Conservation (phyloP, 306 rosid genomes). For the Pyrus pyrifolia region DNA sequence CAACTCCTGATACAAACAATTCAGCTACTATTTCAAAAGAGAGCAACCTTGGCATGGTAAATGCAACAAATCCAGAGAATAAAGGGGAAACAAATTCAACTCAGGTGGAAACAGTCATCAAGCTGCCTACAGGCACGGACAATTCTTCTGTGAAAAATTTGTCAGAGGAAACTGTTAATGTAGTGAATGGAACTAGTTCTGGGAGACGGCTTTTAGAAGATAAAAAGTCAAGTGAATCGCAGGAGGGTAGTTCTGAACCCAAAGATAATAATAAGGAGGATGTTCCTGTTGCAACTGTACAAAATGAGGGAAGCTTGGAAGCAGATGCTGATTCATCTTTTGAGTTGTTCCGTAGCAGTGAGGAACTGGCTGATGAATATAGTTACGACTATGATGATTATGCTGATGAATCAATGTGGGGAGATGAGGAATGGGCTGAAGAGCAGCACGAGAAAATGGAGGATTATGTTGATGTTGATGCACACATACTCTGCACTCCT, state of each 20-base stretch:
- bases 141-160: constrained; percentile 41
- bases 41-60: neutral
- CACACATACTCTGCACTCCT: constrained; percentile 89
- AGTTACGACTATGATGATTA: constrained; percentile 88
- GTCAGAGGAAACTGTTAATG: constrained; percentile 32
- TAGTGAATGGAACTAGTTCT: constrained; percentile 41
- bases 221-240: constrained; percentile 40
- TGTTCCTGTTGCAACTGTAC: constrained; percentile 59
- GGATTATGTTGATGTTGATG: constrained; percentile 75
- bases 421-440: constrained; percentile 91
- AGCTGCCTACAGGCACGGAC: constrained; percentile 32
- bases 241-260: constrained; percentile 45
- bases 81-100: constrained; percentile 22
- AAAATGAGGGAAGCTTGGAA: constrained; percentile 68
- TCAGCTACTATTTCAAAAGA: constrained; percentile 16
- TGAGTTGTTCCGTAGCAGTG: constrained; percentile 70
- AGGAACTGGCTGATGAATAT: constrained; percentile 85
- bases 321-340: constrained; percentile 87
- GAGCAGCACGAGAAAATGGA: constrained; percentile 62
- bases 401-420: constrained; percentile 91
- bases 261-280: constrained; percentile 35
- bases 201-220: constrained; percentile 81
- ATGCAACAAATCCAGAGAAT: constrained; percentile 17
- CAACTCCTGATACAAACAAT: constrained; percentile 20
- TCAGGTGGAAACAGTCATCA: constrained; percentile 42